These are phyloP conservation scores for Coccomyxa sp. DNA, from an alignment of 139 green algal genomes.

Conservation along the genomic window DNA sequence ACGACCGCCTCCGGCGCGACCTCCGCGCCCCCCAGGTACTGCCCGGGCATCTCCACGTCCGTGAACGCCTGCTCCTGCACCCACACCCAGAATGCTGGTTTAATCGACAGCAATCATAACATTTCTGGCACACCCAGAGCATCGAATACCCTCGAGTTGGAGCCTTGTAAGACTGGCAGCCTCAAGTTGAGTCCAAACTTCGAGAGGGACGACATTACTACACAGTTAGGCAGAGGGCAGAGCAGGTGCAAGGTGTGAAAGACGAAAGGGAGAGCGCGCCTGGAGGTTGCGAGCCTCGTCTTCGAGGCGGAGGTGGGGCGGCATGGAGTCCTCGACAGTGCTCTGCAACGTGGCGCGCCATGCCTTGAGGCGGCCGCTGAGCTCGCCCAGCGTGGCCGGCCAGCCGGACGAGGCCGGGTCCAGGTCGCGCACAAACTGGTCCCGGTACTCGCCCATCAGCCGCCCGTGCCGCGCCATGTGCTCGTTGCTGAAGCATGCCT, in stretches of 20 bases:
- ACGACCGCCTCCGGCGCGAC: slow-evolving; percentile 51
- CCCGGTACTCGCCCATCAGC: slow-evolving; percentile 60
- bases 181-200: neutral
- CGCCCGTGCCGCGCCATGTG: slow-evolving; percentile 42
- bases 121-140: neutral
- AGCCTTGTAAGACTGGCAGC: neutral
- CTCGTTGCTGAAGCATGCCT: slow-evolving; percentile 63
- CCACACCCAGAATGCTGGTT: neutral
- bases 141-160: no score
- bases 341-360: slow-evolving; percentile 74
- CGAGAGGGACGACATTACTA: no score
- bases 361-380: slow-evolving; percentile 79
- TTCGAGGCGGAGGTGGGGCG: slow-evolving; percentile 70
- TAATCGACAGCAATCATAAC: neutral
- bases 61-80: slow-evolving; percentile 62
- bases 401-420: slow-evolving; percentile 70
- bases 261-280: slow-evolving; percentile 12
- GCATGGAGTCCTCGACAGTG: slow-evolving; percentile 76
- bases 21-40: slow-evolving; percentile 59
- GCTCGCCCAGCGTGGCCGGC: slow-evolving; percentile 77
- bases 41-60: slow-evolving; percentile 91
- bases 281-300: slow-evolving; percentile 68
- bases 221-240: neutral
- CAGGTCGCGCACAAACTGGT: slow-evolving; percentile 86
- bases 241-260: neutral